phyloP scores from a whole-genome alignment of 495 filamentous ascomycete species.

The Aspergillus haitiensis region DNA sequence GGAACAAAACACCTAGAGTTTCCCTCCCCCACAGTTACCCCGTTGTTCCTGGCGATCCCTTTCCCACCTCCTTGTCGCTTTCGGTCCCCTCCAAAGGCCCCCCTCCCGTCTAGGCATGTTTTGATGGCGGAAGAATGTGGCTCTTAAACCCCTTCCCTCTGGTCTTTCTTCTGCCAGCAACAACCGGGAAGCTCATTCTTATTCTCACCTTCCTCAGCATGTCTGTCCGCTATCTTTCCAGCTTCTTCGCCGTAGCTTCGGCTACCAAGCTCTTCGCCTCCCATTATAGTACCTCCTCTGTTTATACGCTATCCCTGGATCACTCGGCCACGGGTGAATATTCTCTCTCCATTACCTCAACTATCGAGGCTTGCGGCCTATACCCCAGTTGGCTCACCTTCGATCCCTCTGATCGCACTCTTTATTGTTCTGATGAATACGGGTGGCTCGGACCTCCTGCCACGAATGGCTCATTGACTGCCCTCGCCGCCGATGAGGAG shows the following conservation, averaged over 20 bases:
- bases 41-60: too few relatives aligned
- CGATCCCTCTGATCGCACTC: slow-evolving; percentile 48
- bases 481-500: slow-evolving; percentile 23
- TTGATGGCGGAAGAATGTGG: too few relatives aligned
- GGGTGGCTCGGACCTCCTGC: slow-evolving; percentile 21
- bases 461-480: slow-evolving; percentile 34
- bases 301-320: slow-evolving; percentile 55
- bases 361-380: slow-evolving; percentile 45
- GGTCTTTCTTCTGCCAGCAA: too few relatives aligned
- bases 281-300: slow-evolving; percentile 56
- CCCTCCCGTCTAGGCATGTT: too few relatives aligned
- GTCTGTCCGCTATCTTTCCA: not conserved
- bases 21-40: too few relatives aligned
- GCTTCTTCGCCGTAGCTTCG: slow-evolving; percentile 1
- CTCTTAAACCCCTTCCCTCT: too few relatives aligned
- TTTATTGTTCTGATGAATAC: slow-evolving; percentile 66
- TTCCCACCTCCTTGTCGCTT: too few relatives aligned
- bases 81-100: too few relatives aligned
- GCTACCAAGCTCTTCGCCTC: slow-evolving; percentile 52
- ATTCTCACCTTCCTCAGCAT: not conserved
- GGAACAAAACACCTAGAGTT: too few relatives aligned
- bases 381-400: slow-evolving; percentile 63
- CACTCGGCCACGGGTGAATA: slow-evolving; percentile 23
- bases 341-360: slow-evolving; percentile 41
- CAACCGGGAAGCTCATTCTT: not conserved